A percentile compares a stretch with the other conserved stretches of the same genome.
These are phyloP conservation scores for Daedalea quercina DNA, from an alignment of 768 basidiomycete genomes.

Conservation along the genomic window DNA sequence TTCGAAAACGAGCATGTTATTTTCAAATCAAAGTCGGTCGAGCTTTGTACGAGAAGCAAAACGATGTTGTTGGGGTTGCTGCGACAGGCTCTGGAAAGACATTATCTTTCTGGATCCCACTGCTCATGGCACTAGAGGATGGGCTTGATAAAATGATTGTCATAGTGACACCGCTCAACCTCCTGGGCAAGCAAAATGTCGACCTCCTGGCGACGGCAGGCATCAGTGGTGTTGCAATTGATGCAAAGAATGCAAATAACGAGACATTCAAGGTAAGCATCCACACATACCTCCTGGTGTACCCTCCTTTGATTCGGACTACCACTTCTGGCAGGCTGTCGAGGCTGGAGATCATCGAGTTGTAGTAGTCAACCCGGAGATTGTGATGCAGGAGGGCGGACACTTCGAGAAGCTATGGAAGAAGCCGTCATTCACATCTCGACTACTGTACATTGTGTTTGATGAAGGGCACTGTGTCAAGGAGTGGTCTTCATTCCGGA, in stretches of 20 bases:
- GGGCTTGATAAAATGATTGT: too few species aligned
- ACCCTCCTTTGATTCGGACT: not conserved
- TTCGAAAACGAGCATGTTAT: too few species aligned
- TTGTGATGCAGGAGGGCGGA: conserved; percentile 15
- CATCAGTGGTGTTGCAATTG: conserved; percentile 4
- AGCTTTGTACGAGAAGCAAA: too few species aligned
- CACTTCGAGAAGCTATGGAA: conserved; percentile 18
- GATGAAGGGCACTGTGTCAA: too few species aligned
- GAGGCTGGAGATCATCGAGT: conserved; percentile 17
- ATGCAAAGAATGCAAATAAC: not conserved
- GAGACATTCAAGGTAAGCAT: conserved; percentile 4
- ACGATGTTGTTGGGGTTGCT: too few species aligned
- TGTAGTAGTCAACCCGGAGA: conserved; percentile 24
- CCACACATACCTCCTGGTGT: not conserved
- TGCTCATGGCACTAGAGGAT: too few species aligned
- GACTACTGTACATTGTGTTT: conserved; percentile 22
- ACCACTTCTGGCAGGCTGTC: conserved; percentile 23
- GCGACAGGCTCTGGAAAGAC: too few species aligned
- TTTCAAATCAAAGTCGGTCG: too few species aligned
- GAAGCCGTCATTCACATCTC: conserved; percentile 13
- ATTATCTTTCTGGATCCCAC: too few species aligned
- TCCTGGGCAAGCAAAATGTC: conserved; percentile 7
- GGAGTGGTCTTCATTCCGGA: conserved; percentile 30
- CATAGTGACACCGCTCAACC: conserved; percentile 4
- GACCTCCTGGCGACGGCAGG: not conserved